Percentiles rank a stretch among this genome's conserved stretches.
These are phyloP conservation scores for Primulina huaijiensis DNA, from an alignment of 257 asterid genomes.

Conservation along the genomic window DNA sequence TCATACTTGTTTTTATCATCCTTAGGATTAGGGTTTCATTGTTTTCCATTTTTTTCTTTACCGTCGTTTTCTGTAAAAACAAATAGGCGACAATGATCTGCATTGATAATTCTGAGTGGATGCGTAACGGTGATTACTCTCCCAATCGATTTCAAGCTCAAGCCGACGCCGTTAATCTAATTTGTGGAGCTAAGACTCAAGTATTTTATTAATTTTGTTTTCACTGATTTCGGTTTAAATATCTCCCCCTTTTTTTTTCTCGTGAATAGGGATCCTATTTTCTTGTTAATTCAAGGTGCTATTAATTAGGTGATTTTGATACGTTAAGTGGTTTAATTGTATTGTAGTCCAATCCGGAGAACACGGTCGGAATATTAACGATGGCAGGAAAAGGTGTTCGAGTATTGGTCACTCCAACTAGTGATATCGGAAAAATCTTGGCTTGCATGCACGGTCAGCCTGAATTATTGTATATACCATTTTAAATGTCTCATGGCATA, in stretches of 20 bases:
- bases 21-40: background rate
- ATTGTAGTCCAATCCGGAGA: constrained; percentile 87
- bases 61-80: background rate
- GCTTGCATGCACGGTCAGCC: constrained; percentile 96
- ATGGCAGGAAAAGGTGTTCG: constrained; percentile 98
- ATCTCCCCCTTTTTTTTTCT: background rate
- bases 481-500: background rate
- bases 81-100: constrained; percentile 55
- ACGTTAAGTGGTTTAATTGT: background rate
- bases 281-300: background rate
- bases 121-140: constrained; percentile 94
- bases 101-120: constrained; percentile 97
- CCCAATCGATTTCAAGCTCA: constrained; percentile 87
- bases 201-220: constrained; percentile 27
- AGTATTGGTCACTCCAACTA: constrained; percentile 90
- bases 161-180: constrained; percentile 87
- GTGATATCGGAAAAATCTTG: constrained; percentile 98
- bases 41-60: background rate
- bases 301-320: constrained; percentile 10
- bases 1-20: background rate
- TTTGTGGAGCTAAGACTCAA: constrained; percentile 98
- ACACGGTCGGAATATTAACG: constrained; percentile 90
- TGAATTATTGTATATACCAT: constrained; percentile 9
- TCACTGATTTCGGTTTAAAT: background rate
- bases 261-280: constrained; percentile 23